Conservation (phyloP, 2,329 filamentous ascomycete species). For the Fusarium napiforme region DNA sequence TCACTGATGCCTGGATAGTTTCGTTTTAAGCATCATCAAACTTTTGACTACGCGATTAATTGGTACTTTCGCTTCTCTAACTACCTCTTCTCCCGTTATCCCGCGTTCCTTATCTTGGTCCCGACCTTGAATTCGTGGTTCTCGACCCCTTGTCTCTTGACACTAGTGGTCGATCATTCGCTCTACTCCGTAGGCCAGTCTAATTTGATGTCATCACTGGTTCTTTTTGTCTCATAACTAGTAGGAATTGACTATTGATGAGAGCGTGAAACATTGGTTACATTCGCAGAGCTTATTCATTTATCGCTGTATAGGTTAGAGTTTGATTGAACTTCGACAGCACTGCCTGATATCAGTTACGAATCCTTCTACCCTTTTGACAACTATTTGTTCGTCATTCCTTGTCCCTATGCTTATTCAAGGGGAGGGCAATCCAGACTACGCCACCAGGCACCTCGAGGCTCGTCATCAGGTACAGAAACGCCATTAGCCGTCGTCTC, state of each 20-base stretch:
- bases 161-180: conserved; percentile 41
- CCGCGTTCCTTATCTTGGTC: conserved; percentile 34
- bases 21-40: conserved; percentile 1
- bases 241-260: not conserved
- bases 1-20: not conserved
- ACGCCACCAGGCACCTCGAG: conserved; percentile 14
- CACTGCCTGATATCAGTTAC: not conserved
- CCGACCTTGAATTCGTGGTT: conserved; percentile 32
- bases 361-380: not conserved
- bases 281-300: conserved; percentile 3
- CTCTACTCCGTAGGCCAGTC: conserved; percentile 9
- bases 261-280: conserved; percentile 8
- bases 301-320: not conserved
- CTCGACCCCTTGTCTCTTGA: conserved; percentile 31
- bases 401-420: not conserved
- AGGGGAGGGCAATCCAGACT: conserved; percentile 15
- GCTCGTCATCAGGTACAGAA: conserved; percentile 23
- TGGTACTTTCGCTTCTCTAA: conserved; percentile 16
- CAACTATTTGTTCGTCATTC: conserved; percentile 5
- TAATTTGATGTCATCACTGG: conserved; percentile 14
- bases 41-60: conserved; percentile 10
- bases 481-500: conserved; percentile 24
- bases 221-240: not conserved
- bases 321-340: not conserved
- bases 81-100: conserved; percentile 7